Base-by-base conservation (phyloP, 768 basidiomycete genomes). In the Cyathus striatus region DNA sequence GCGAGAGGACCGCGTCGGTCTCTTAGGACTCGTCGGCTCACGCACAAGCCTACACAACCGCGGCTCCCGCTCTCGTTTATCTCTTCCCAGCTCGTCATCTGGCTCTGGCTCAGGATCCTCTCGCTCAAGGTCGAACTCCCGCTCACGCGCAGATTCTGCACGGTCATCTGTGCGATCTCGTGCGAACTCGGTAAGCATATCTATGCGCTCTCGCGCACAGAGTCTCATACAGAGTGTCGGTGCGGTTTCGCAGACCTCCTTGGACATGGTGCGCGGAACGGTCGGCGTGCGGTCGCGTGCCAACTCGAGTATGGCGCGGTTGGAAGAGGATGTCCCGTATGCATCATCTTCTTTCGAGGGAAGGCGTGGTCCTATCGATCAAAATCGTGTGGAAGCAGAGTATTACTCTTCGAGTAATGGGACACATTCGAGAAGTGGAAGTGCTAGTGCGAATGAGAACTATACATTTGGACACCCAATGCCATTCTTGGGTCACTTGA, bases 401-500 rank as follows among this genome's bases (percentile, higher is more conserved):
- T 61, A 60, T 17, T 61, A 62, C 47, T 65, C 58, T 7, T 65
- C 70, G 7, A 62, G 65, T 44, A 58, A 50, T 14, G 49, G 60
- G 1, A 68, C 70, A 3, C 73, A 74, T 58, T 73, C 72, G 25
- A 56, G 73, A 48, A 68, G 70, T 23, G 78, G 77, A 20, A 79
- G 77, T 47, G 72, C 66, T 35, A 72, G 69, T 40, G 69, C 73
- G 26, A 75, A 70, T 32, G 84, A 86, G 54, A 86, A 86, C 56
- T 73, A 86, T 57, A 89, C 86, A 6, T 90, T 89, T 61, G 87
- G 87, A 10, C 73, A 79, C 18, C 74, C 72, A 0, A 62, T 81
- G 58, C 56, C 71, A 42, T 64, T 64, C 51, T 57, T 72, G 58
- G 53, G 64, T 53, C 63, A 56, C 38, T 48, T 50, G 20, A 57